Percentiles rank a stretch among this genome's conserved stretches.
These are phyloP conservation scores for Rubroboletus pulcherrimus DNA, from an alignment of 768 basidiomycete genomes.

Conservation along the genomic window DNA sequence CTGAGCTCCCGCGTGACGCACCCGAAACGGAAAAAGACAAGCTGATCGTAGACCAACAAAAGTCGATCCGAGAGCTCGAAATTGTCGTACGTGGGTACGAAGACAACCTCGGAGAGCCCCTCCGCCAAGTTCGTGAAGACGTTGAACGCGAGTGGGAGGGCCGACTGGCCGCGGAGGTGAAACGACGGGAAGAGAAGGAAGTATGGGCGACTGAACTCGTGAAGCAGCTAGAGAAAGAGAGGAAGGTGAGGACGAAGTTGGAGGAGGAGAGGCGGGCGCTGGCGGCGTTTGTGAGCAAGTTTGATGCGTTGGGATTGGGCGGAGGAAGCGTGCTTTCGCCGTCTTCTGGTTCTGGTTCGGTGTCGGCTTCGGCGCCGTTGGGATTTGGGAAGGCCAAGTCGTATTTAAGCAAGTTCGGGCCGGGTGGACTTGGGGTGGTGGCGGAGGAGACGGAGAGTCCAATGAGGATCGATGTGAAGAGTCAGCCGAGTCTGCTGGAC, in stretches of 20 bases:
- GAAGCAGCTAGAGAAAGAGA: conserved; percentile 75
- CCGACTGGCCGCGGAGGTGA: conserved; percentile 55
- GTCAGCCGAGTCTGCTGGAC: conserved; percentile 52
- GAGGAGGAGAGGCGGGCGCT: conserved; percentile 79
- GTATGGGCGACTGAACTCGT: conserved; percentile 73
- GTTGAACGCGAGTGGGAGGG: conserved; percentile 71
- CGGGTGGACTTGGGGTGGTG: conserved; percentile 22
- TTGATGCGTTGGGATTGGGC: conserved; percentile 67
- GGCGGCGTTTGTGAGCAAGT: conserved; percentile 76
- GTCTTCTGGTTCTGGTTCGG: conserved; percentile 8
- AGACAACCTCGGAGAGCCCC: conserved; percentile 65
- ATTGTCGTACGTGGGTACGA: conserved; percentile 67
- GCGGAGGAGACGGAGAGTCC: conserved; percentile 46
- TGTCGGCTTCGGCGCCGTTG: not conserved
- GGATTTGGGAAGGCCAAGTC: conserved; percentile 46
- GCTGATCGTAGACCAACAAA: conserved; percentile 66
- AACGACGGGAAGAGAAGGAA: conserved; percentile 63
- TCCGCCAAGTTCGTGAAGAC: conserved; percentile 63
- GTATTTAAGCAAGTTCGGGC: conserved; percentile 37
- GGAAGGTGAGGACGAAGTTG: conserved; percentile 60
- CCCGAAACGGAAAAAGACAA: conserved; percentile 72
- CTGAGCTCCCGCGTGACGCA: conserved; percentile 60
- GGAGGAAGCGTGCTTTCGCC: conserved; percentile 34
- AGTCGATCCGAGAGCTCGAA: conserved; percentile 77
- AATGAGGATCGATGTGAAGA: conserved; percentile 43